Conservation (phyloP, 2,329 filamentous ascomycete genomes). For the Boeremia exigua region DNA sequence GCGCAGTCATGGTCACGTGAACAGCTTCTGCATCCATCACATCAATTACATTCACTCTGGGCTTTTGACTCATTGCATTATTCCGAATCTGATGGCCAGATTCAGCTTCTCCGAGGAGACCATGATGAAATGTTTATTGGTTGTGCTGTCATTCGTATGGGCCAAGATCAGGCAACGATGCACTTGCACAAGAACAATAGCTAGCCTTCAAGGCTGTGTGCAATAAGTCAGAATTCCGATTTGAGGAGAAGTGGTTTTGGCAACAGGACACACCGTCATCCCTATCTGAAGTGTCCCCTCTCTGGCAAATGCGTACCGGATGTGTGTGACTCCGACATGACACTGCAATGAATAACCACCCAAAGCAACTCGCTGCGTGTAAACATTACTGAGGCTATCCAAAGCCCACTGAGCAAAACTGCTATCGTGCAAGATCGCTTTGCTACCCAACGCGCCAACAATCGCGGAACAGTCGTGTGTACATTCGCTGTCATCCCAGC, state of each 20-base stretch:
- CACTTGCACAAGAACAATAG: neutral
- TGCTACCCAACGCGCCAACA: slow-evolving; percentile 4
- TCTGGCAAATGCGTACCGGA: too few species aligned
- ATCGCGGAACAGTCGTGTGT: neutral
- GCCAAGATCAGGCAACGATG: neutral
- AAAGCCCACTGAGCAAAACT: slow-evolving; percentile 4
- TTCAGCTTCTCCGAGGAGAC: neutral
- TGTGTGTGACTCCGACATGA: neutral
- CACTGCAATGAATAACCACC: neutral
- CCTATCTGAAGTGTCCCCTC: neutral
- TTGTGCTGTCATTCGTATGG: neutral
- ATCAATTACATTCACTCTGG: neutral
- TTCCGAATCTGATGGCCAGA: neutral
- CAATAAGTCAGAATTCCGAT: neutral
- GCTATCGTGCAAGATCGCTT: slow-evolving; percentile 4
- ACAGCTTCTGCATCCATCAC: neutral
- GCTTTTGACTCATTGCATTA: neutral
- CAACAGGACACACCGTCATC: neutral
- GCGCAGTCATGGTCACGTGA: slow-evolving; percentile 4
- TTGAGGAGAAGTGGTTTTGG: neutral
- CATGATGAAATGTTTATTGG: neutral
- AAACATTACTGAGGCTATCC: slow-evolving; percentile 14
- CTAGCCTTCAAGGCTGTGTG: neutral
- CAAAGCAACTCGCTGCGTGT: neutral
- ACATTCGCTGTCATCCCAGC: slow-evolving; percentile 27